Percentiles rank a stretch among this genome's conserved stretches.
Conservation (phyloP, 805 yeast genomes). For the Starmerella vaccinii region DNA sequence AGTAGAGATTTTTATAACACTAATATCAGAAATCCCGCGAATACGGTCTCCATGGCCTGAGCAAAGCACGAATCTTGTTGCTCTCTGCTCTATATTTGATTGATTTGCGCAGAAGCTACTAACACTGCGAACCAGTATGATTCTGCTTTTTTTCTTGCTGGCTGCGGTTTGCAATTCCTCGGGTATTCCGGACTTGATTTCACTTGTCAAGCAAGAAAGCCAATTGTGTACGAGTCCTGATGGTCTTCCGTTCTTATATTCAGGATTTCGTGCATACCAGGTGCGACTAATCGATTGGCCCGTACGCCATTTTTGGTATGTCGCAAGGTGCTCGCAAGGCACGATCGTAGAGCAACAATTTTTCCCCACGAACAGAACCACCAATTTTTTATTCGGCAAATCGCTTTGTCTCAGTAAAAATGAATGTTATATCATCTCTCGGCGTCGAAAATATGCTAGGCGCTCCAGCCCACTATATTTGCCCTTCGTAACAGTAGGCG, state of each 20-base stretch:
- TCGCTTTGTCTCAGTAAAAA: constrained; percentile 22
- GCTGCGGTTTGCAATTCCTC: not conserved
- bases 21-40: too few species aligned
- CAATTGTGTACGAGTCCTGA: constrained; percentile 18
- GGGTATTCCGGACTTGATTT: not conserved
- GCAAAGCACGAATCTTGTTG: too few species aligned
- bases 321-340: constrained; percentile 48
- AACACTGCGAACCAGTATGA: not conserved
- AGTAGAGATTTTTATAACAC: too few species aligned
- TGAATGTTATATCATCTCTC: constrained; percentile 47
- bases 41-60: too few species aligned
- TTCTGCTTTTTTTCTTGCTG: not conserved
- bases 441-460: constrained; percentile 44
- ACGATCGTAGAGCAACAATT: constrained; percentile 18
- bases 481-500: constrained; percentile 57
- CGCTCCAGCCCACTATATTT: constrained; percentile 39
- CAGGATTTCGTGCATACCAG: constrained; percentile 49
- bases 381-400: constrained; percentile 19
- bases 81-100: too few species aligned
- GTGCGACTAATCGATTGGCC: constrained; percentile 39
- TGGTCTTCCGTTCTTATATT: constrained; percentile 31
- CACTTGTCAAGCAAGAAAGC: not conserved
- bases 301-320: constrained; percentile 36
- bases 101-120: too few species aligned
- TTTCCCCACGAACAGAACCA: constrained; percentile 15